Evolutionary conservation across 306 rosid genomes (phyloP), one percentile per base, ranked within the genome.

Genomic region (Dryas drummondii): DNA sequence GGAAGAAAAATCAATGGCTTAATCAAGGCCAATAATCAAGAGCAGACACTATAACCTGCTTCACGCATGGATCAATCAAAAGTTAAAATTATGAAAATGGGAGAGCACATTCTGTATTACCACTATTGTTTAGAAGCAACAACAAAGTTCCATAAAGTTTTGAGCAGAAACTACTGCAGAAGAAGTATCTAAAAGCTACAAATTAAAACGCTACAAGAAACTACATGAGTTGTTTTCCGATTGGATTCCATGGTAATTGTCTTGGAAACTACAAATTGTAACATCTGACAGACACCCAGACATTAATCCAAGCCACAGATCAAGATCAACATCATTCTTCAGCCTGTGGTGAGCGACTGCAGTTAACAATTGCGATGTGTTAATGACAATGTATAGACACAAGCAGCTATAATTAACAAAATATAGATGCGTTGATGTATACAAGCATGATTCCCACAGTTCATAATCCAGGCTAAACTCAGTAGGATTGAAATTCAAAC

Each of bases 331-430:
- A 76, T 91, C 96, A 91, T 78, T 91, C 91, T 75, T 91, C 96
- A 15, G 89, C 96, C 37, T 87, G 89, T n/a, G 93, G 96, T 3
- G 97, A 91, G 6, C 82, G 91, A 78, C 97, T 91, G 91, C 83
- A 70, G 55, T 66, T 27, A 46, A 5, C 50, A 46, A 59, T 48
- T 59, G 8, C 68, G 16, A 27, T 0, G 40, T 50, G 42, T 68
- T 3, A 19, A 22, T n/a, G 3, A 63, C 46, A 41, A 9, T 40
- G 3, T 1, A 16, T n/a, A 46, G 14, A 64, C 27, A 27, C 37
- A 27, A 27, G 37, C 37, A 27, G 0, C 0, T 27, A 27, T 27
- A 27, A 27, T 27, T 27, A 27, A 27, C 2, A 27, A 27, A 27
- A 27, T 27, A 27, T 27, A 27, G 2, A 27, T 27, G 1, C 2